phyloP scores from a whole-genome alignment of 1,139 yeast genomes.

The Kluyveromyces sp. region DNA sequence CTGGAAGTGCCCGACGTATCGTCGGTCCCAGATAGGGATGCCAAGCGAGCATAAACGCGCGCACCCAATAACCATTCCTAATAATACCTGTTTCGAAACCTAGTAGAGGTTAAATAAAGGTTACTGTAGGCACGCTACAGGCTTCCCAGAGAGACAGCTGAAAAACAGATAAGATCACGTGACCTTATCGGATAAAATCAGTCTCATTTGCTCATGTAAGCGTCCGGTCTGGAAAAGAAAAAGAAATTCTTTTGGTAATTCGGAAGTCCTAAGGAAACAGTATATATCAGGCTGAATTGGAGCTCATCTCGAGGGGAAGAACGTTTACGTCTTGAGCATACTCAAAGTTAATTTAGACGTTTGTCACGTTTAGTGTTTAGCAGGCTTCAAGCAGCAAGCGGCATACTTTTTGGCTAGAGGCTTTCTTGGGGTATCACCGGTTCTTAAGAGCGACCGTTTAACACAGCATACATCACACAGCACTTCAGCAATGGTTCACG shows the following conservation, averaged over 20 bases:
- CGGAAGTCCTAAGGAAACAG: background rate
- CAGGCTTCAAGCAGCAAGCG: background rate
- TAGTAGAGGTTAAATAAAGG: too few species aligned
- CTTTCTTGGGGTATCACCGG: too few species aligned
- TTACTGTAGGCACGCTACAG: too few species aligned
- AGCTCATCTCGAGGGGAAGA: background rate
- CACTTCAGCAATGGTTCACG: slow-evolving; percentile 35
- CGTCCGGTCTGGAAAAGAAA: background rate
- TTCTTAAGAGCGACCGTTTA: background rate
- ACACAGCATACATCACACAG: background rate
- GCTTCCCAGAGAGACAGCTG: too few species aligned
- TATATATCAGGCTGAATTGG: background rate
- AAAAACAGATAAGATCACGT: background rate
- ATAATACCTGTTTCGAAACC: too few species aligned
- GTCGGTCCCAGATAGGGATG: too few species aligned
- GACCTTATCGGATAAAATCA: background rate
- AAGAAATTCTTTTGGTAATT: background rate
- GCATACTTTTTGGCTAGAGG: too few species aligned
- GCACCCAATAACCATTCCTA: too few species aligned
- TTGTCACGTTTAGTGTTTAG: background rate
- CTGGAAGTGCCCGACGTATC: background rate
- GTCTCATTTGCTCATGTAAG: background rate
- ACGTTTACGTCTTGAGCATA: too few species aligned
- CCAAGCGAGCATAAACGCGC: too few species aligned
- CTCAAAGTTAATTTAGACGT: too few species aligned